These are phyloP conservation scores for Aureobasidium uvarum DNA, from an alignment of 2,329 filamentous ascomycete species.

Conservation along the genomic window DNA sequence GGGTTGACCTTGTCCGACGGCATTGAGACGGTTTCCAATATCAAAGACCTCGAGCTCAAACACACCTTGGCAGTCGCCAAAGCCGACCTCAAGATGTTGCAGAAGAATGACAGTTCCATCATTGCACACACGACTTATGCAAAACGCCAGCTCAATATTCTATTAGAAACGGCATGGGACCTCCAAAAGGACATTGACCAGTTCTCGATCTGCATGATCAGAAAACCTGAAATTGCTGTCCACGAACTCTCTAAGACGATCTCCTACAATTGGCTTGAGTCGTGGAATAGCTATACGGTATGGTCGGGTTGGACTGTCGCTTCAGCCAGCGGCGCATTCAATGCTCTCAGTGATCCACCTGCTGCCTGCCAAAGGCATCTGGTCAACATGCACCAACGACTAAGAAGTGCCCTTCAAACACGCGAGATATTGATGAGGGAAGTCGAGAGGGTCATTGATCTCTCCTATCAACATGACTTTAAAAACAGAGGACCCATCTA, in stretches of 20 bases:
- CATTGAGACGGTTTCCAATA: neutral
- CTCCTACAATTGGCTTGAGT: neutral
- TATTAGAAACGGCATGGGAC: neutral
- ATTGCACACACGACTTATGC: neutral
- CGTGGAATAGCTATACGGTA: neutral
- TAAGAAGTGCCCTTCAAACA: neutral
- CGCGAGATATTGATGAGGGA: neutral
- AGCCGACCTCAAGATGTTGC: neutral
- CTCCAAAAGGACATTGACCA: neutral
- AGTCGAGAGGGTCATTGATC: neutral
- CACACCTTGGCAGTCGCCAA: neutral
- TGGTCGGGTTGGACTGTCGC: neutral
- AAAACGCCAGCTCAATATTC: neutral
- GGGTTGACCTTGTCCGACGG: neutral
- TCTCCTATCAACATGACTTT: neutral
- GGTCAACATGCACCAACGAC: neutral
- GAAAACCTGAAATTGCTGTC: neutral
- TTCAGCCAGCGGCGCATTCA: neutral
- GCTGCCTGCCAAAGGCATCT: neutral
- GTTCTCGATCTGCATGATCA: neutral
- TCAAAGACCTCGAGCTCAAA: constrained; percentile 11
- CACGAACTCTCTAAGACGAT: neutral
- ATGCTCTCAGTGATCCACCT: neutral
- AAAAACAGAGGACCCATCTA: neutral
- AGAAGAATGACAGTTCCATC: neutral